Base-by-base conservation (phyloP, 2,329 filamentous ascomycete species). In the Endothia cerciana region DNA sequence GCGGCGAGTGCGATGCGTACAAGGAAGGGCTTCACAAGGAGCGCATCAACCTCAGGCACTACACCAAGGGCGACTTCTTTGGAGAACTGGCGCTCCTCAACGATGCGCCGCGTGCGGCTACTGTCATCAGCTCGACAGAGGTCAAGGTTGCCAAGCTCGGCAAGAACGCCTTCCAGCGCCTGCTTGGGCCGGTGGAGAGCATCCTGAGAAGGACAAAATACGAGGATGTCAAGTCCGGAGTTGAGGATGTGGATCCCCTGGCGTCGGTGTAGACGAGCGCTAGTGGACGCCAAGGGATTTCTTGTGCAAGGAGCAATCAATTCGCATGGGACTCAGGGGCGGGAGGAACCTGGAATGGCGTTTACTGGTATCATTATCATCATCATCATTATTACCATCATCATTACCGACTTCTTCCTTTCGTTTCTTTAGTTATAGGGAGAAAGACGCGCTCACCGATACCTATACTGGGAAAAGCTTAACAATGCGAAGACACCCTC, bases 11-110 rank as follows among this genome's bases (percentile, higher is more conserved):
- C 10, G 90, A 93, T 71, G 94, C 93, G 1, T 93, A 88, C 83
- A 97, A 94, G 80, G 83, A 87, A n/a, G 92, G 89, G 47, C 81
- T 84, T 22, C 83, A 88, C 28, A 82, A 87, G 66, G 66, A 68
- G 47, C 61, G 66, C 28, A 68, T 68, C 61, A 84, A 90, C 2
- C 90, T 98, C 69, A 92, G 93, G 74, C 83, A 87, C 63, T 98
- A 98, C 78, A 85, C 83, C 70, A 95, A 97, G 79, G 95, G 95
- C 38, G 95, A 97, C 74, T 99, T 95, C 82, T 99, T 99, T 79
- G 95, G 95, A 69, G 95, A 99, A 80, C 83, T 99, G 68, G 95
- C 95, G 7, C 80, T 99, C 74, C 84, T 98, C 71, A 96, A 98
- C 72, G 94, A 99, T 75, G 92, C 93, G 63, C 95, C 95, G 10